Evolutionary conservation across 805 yeast species (phyloP).

Genomic region (Lachancea lanzarotensis): DNA sequence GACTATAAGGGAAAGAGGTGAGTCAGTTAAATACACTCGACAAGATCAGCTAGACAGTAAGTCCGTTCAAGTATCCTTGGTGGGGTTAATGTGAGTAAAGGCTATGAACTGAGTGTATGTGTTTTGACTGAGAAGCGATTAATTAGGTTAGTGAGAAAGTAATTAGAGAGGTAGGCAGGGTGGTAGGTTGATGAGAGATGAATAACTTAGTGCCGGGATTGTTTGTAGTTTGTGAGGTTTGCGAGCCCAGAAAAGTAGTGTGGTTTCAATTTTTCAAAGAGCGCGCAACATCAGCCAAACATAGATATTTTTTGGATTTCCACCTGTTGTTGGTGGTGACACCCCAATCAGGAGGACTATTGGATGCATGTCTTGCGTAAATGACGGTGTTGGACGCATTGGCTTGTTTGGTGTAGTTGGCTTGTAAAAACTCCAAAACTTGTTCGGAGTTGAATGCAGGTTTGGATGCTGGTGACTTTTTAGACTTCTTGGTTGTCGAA

Average conservation of each 20-base stretch:
- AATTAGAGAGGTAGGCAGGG: not conserved
- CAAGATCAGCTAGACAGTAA: too few species aligned
- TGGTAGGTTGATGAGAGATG: not conserved
- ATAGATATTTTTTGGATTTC: conserved; percentile 27
- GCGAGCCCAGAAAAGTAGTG: too few species aligned
- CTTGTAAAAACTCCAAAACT: conserved; percentile 19
- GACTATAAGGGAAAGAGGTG: too few species aligned
- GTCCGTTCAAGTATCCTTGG: too few species aligned
- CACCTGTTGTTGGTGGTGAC: conserved; percentile 20
- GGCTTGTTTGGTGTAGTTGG: conserved; percentile 9
- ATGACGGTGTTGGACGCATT: conserved; percentile 8
- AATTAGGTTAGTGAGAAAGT: not conserved
- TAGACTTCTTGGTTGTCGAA: conserved; percentile 1
- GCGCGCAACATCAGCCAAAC: conserved; percentile 25
- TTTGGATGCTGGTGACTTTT: conserved; percentile 9
- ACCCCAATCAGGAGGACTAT: conserved; percentile 24
- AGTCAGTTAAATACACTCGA: too few species aligned
- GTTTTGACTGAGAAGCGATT: too few species aligned
- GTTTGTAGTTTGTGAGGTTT: too few species aligned
- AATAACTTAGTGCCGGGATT: too few species aligned
- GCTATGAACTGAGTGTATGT: too few species aligned
- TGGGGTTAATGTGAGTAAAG: too few species aligned
- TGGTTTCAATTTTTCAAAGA: conserved; percentile 14
- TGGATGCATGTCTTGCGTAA: conserved; percentile 7
- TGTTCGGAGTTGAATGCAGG: conserved; percentile 26